Percentiles rank a stretch among this genome's conserved stretches.
phyloP scores from a whole-genome alignment of 1,284 basidiomycete species.

The Ustilago trichophora region DNA sequence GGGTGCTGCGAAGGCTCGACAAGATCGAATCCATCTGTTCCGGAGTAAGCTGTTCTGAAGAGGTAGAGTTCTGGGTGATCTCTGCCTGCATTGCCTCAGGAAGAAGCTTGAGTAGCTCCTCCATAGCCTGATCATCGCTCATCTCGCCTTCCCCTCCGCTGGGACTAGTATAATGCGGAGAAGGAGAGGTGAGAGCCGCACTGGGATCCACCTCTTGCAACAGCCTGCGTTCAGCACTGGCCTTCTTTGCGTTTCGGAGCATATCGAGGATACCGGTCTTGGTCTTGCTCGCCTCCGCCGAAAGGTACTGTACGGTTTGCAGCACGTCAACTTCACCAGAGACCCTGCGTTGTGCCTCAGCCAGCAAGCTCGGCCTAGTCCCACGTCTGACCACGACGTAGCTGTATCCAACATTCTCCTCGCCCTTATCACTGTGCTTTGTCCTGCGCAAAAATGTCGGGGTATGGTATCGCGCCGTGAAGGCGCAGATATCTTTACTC shows the following conservation, averaged over 20 bases:
- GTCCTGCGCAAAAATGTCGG: constrained; percentile 85
- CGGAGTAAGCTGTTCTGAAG: constrained; percentile 6
- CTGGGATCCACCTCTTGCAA: constrained; percentile 27
- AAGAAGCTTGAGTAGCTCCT: constrained; percentile 40
- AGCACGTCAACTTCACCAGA: neutral
- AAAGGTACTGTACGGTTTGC: constrained; percentile 6
- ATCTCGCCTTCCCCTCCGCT: constrained; percentile 6
- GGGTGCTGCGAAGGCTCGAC: constrained; percentile 20
- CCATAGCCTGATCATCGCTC: constrained; percentile 34
- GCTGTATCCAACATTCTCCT: constrained; percentile 86
- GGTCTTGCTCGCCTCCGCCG: constrained; percentile 19
- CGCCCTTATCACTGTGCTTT: constrained; percentile 82
- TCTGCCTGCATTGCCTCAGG: constrained; percentile 41
- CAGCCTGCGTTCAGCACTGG: constrained; percentile 7
- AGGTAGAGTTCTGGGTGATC: neutral
- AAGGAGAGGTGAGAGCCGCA: constrained; percentile 1
- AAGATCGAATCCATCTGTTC: constrained; percentile 41
- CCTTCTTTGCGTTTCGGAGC: constrained; percentile 33
- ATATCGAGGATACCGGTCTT: constrained; percentile 54
- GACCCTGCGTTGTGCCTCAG: constrained; percentile 18
- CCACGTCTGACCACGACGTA: constrained; percentile 90
- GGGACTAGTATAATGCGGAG: neutral
- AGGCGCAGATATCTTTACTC: constrained; percentile 75
- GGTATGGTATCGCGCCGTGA: constrained; percentile 84
- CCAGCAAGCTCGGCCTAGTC: constrained; percentile 70